Base-by-base conservation (phyloP, 2,329 filamentous ascomycete species). In the Lasiodiplodia gonubiensis region DNA sequence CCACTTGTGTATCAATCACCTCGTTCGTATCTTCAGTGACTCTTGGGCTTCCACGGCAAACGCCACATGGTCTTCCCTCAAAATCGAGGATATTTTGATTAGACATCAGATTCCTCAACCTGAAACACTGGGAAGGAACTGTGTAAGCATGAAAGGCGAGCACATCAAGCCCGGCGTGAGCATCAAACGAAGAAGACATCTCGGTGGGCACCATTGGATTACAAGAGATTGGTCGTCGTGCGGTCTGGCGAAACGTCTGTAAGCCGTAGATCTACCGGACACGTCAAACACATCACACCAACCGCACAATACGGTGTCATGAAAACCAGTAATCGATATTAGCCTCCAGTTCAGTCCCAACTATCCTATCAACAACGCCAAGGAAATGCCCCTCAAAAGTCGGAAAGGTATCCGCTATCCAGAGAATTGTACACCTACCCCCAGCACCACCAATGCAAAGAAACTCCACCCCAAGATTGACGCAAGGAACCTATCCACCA, bases 1-100 rank as follows among this genome's bases (percentile, higher is more conserved):
- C 30, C 30, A 33, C n/a, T n/a, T n/a, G n/a, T n/a, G n/a, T n/a
- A n/a, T n/a, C n/a, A n/a, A n/a, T 33, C 30, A 10, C 30, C 1
- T 33, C 30, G 30, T 2, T 33, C 8, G 1, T 2, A 10, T 33
- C 30, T 33, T 10, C 30, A 33, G 0, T 10, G 0, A 8, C 30
- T 0, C 0, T 33, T 2, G 30, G 10, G 30, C 30, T 2, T 33
- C 0, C 0, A 8, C 30, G 2, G 8, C 8, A 10, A 33, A 10
- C 8, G 0, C 30, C 30, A 33, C 30, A 33, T 0, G 1, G 8
- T 10, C 30, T 33, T 8, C 0, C 1, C 30, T 33, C 7, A 10
- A 10, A 10, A 33, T 33, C 30, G 10, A 10, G 10, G 30, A 30
- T 30, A 7, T 4, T 30, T 4, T 1, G 3, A 30, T 3, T 5